Evolutionary conservation across 768 basidiomycete species (phyloP), one percentile per base, ranked within the genome.

Genomic region (Tylopilus plumbeoviolaceoides): DNA sequence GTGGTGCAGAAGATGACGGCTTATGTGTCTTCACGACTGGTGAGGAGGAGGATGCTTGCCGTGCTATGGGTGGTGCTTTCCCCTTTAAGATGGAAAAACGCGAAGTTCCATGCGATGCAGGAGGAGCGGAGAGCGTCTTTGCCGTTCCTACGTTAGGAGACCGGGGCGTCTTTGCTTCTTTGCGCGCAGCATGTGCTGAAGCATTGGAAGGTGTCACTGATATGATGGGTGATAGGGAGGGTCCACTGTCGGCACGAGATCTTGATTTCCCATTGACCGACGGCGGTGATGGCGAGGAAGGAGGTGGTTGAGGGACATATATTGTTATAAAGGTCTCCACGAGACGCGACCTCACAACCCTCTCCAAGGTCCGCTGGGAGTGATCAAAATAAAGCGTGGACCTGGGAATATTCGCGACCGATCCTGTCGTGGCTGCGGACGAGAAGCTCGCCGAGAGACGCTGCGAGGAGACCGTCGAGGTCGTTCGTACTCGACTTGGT

Each of bases 271-370:
- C 59, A 36, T 59, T 61, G 53, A 58, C 54, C n/a, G 63, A 57
- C n/a, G 64, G 59, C 15, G 67, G 61, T 40, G 69, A 65, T 20
- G 64, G 53, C n/a, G 64, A n/a, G n/a, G n/a, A 66, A 47, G 48
- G 36, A 11, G 28, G 54, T 31, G 65, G 56, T 7, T 65, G 59
- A 2, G 69, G 72, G 20, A 84, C 69, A 30, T 74, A 73, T 40
- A 91, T 67, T 14, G 82, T 77, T 50, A 91, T 69, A 60, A 89
- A 89, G 0, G 89, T 89, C 68, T 91, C 87, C 21, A 91, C 83
- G 28, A 92, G 72, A 44, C 89, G 81, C 31, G 89, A 84, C 49
- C 73, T 72, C 11, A 92, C 76, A 14, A 90, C 78, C 59, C 77
- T 85, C 72, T 91, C 88, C 42, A 91, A 72, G 8, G 75, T 78